Base-by-base conservation (phyloP, 2,329 filamentous ascomycete genomes). In the Fusarium cyanostomum region DNA sequence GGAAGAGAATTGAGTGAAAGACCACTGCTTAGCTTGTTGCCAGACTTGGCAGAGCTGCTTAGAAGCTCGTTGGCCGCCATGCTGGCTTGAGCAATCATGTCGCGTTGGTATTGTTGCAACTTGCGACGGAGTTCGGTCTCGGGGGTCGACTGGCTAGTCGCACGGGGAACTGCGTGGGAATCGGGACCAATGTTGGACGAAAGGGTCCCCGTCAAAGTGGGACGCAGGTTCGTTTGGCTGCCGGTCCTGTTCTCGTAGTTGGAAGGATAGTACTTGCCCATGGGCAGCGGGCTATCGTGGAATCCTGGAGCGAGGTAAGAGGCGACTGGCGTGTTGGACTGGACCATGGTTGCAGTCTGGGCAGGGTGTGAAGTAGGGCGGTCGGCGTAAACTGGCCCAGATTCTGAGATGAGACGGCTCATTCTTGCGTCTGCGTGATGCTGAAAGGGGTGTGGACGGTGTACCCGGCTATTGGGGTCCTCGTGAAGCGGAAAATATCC, bases 251-350 rank as follows among this genome's bases (percentile, higher is more conserved):
- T 77, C 64, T 86, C 83, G 66, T 86, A 88, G 73, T 88, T 88
- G 24, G 84, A 82, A 1, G 86, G 86, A 56, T 88, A 87, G 67
- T 88, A 89, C 73, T 88, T 88, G 21, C 86, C 86, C 74, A 86
- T 78, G 0, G 85, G 83, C 28, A 86, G 73, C 5, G 79, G 73
- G 31, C 73, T 78, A 33, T 80, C 79, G 45, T 82, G 79, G 33
- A 81, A 75, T 3, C 82, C 83, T 24, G 79, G 80, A 7, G 83
- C 82, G 28, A 82, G 76, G 58, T 84, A 85, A 2, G 83, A 83
- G 8, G 82, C 74, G 31, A 84, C 78, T 7, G 82, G 81, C 7
- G 80, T 80, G 64, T 76, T 78, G 27, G 76, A 59, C 9, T 69
- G 68, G 38, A 62, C 46, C 51, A 64, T 65, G 16, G 59, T 57